Evolutionary conservation across 495 filamentous ascomycete genomes (phyloP), one percentile per base, ranked within the genome.

Genomic region (Penicillium cinerascens): DNA sequence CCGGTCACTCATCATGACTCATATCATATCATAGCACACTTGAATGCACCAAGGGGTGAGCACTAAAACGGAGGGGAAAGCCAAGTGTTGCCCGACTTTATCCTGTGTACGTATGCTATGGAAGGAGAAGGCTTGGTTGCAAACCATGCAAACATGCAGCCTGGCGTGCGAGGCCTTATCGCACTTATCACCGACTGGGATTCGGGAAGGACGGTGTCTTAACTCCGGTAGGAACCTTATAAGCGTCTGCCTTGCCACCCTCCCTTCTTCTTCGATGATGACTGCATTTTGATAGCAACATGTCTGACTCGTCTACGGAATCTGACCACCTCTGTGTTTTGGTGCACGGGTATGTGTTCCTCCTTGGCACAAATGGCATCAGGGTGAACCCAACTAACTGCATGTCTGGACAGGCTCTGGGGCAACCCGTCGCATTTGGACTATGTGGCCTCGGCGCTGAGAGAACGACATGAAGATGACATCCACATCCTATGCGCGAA

Each of bases 311-410:
- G 21, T 27, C 63, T 26, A 55, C 51, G 8, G 67, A 68, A 47
- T 75, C 79, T 22, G 77, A 88, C 48, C 92, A 97, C 69, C 83
- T 97, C 38, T 90, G 87, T 67, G 90, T 97, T n/a, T 76, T 97
- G n/a, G 84, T 96, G 29, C 92, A 97, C 71, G 92, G 92, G 91
- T 93, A 80, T 63, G 81, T 59, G 37, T 36, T 35, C 17, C 11
- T 8, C 4, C 5, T 33, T 22, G 6, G 33, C 39, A 16, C 25
- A 0, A 25, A 50, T 50, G 47, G 42, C 47, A 40, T n/a, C 39
- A 50, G 10, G 15, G 39, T 17, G 2, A 38, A 49, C 38, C 44
- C 44, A 47, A 54, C 54, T 45, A 39, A 54, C 45, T 38, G 16
- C 54, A 36, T 27, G 18, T 35, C 18, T 44, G 39, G 6, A 50